Evolutionary conservation across 2,329 filamentous ascomycete species (phyloP).

Genomic region (Ophiocordyceps sinensis): DNA sequence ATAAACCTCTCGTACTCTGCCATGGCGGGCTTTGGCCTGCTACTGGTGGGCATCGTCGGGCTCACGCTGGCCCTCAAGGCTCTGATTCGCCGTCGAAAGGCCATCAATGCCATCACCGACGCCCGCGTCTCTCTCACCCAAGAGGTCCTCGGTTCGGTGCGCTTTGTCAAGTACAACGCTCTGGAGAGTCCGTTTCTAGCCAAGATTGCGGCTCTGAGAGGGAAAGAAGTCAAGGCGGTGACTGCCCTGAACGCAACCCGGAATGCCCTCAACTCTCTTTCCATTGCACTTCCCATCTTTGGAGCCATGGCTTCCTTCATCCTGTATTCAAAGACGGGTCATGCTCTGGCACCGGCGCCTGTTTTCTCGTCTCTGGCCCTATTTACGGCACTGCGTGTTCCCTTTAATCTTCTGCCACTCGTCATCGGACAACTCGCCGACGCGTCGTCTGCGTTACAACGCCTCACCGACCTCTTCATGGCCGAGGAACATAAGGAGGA

Average conservation of each 20-base stretch:
- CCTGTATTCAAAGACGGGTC: constrained; percentile 54
- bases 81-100: constrained; percentile 59
- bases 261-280: constrained; percentile 72
- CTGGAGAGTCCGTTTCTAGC: constrained; percentile 83
- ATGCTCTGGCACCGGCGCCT: constrained; percentile 55
- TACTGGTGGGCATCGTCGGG: constrained; percentile 64
- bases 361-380: constrained; percentile 88
- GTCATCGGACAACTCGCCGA: constrained; percentile 84
- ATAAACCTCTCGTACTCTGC: constrained; percentile 86
- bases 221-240: constrained; percentile 64
- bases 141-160: constrained; percentile 78
- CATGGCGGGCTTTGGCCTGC: constrained; percentile 73
- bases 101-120: constrained; percentile 88
- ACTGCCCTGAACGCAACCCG: constrained; percentile 70
- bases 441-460: constrained; percentile 68
- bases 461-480: constrained; percentile 76
- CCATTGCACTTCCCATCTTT: constrained; percentile 79
- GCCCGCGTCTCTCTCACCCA: constrained; percentile 83
- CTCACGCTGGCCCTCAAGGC: constrained; percentile 64
- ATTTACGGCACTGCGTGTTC: constrained; percentile 83
- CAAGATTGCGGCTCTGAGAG: constrained; percentile 59
- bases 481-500: constrained; percentile 75
- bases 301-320: constrained; percentile 94
- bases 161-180: constrained; percentile 93
- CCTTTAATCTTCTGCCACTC: constrained; percentile 75